A percentile compares a stretch with the other conserved stretches of the same genome.
These are phyloP conservation scores for Cryptococcus sp. DNA, from an alignment of 1,284 basidiomycete species.

Conservation along the genomic window DNA sequence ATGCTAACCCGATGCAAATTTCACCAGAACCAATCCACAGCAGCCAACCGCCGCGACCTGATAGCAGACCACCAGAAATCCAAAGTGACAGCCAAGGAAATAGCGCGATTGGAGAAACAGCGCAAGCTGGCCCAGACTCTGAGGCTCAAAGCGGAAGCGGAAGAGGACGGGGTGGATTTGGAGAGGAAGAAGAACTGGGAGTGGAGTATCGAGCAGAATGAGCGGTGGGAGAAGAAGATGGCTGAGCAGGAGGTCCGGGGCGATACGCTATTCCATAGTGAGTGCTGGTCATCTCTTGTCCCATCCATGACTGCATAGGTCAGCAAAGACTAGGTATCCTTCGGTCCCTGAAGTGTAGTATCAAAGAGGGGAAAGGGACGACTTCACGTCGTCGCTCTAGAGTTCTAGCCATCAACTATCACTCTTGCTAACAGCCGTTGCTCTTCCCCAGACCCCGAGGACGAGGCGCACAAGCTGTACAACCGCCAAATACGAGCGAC, in stretches of 20 bases:
- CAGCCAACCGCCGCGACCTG: slow-evolving; percentile 78
- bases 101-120: slow-evolving; percentile 79
- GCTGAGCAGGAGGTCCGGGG: slow-evolving; percentile 61
- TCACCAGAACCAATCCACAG: slow-evolving; percentile 69
- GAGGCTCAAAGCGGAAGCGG: slow-evolving; percentile 81
- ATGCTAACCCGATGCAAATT: background rate
- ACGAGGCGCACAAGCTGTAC: slow-evolving; percentile 83
- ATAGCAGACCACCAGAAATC: slow-evolving; percentile 76
- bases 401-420: too few species aligned
- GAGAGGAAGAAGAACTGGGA: slow-evolving; percentile 85
- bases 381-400: too few species aligned
- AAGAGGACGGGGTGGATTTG: slow-evolving; percentile 73
- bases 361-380: too few species aligned
- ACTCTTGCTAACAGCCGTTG: too few species aligned
- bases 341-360: too few species aligned
- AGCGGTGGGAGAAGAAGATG: slow-evolving; percentile 87
- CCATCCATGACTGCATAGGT: too few species aligned
- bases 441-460: slow-evolving; percentile 70
- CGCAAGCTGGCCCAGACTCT: slow-evolving; percentile 84
- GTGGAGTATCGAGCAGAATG: slow-evolving; percentile 92
- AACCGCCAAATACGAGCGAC: slow-evolving; percentile 84
- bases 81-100: slow-evolving; percentile 72
- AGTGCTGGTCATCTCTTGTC: slow-evolving; percentile 7
- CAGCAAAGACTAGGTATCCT: too few species aligned
- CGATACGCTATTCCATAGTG: slow-evolving; percentile 56